phyloP scores from a whole-genome alignment of 1,284 basidiomycete species.

The Ustilago lituana region DNA sequence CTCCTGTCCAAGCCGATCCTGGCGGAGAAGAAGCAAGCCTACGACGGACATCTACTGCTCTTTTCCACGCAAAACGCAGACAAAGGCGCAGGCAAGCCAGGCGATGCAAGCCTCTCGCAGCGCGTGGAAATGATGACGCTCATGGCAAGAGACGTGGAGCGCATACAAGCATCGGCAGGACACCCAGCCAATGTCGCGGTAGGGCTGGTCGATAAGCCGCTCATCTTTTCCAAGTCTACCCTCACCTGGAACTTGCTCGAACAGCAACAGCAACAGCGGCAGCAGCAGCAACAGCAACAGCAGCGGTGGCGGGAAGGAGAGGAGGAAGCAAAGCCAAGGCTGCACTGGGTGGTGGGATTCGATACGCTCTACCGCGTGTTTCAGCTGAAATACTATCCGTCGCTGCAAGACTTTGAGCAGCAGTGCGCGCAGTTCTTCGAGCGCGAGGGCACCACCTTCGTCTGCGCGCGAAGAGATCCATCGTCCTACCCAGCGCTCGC shows the following conservation, averaged over 20 bases:
- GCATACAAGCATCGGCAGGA: constrained; percentile 15
- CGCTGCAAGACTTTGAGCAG: constrained; percentile 71
- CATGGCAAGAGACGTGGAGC: constrained; percentile 58
- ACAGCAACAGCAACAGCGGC: constrained; percentile 15
- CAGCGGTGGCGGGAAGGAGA: neutral
- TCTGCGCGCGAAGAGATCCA: constrained; percentile 66
- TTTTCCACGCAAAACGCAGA: constrained; percentile 90
- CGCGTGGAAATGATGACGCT: constrained; percentile 67
- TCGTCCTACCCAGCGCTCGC: constrained; percentile 28
- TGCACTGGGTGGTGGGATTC: constrained; percentile 81
- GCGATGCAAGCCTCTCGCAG: constrained; percentile 71
- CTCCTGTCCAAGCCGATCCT: constrained; percentile 71
- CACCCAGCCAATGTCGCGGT: constrained; percentile 75
- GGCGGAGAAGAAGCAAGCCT: constrained; percentile 61
- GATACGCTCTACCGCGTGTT: constrained; percentile 90
- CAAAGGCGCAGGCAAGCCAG: constrained; percentile 75
- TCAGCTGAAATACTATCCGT: constrained; percentile 78
- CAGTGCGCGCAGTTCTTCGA: constrained; percentile 75
- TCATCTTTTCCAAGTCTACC: constrained; percentile 83
- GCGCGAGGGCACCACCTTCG: constrained; percentile 73
- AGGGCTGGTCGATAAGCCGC: constrained; percentile 84
- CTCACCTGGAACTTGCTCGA: constrained; percentile 72
- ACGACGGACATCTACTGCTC: constrained; percentile 81
- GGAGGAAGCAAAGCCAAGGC: constrained; percentile 13
- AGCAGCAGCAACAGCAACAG: no score